Evolutionary conservation across 768 basidiomycete species (phyloP).

Genomic region (Mycena polygramma): DNA sequence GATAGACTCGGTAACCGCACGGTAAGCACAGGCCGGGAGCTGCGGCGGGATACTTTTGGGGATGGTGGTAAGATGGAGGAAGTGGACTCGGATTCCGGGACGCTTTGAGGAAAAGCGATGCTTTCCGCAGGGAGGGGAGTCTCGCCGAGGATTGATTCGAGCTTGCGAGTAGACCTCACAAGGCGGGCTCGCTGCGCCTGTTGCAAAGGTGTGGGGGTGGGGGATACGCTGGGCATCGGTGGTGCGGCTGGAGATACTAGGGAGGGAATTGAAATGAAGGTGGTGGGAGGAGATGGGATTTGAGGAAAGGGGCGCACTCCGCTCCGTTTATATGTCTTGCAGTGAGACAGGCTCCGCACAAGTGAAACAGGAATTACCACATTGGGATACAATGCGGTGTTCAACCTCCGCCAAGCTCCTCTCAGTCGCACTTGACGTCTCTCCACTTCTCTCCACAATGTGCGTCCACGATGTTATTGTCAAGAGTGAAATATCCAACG

Average conservation of each 20-base stretch:
- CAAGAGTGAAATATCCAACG: no score
- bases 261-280: background rate
- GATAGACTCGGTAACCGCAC: background rate
- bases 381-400: no score
- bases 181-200: slow-evolving; percentile 63
- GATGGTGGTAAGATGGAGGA: background rate
- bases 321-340: no score
- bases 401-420: no score
- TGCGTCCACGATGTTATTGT: no score
- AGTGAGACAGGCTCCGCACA: no score
- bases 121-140: slow-evolving; percentile 44
- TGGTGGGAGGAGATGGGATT: background rate
- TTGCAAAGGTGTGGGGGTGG: slow-evolving; percentile 66
- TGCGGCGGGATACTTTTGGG: background rate
- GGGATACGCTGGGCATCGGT: slow-evolving; percentile 31
- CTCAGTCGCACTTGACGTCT: no score
- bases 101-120: background rate
- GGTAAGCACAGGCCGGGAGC: background rate
- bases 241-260: background rate
- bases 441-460: no score
- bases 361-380: no score
- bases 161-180: slow-evolving; percentile 70
- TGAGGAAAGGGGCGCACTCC: no score
- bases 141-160: slow-evolving; percentile 65
- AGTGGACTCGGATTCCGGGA: background rate